Conservation (phyloP, 768 basidiomycete genomes). For the Russula dissimulans region DNA sequence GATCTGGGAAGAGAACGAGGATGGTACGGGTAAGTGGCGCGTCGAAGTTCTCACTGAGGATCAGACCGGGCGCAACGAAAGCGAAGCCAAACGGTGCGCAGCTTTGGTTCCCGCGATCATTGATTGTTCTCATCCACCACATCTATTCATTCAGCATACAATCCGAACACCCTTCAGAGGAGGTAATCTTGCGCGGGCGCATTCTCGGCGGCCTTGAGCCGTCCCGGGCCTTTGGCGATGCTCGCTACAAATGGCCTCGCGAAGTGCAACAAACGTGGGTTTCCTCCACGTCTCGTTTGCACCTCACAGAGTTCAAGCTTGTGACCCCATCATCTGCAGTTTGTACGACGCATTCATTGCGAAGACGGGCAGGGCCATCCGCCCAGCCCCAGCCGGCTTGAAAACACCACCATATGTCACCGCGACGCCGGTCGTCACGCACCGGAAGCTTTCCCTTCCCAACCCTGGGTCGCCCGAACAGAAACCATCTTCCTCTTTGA, state of each 20-base stretch:
- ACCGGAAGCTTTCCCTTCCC: conserved; percentile 56
- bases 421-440: conserved; percentile 72
- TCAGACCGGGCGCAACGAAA: conserved; percentile 87
- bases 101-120: neutral
- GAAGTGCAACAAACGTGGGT: conserved; percentile 63
- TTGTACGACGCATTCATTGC: conserved; percentile 58
- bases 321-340: conserved; percentile 24
- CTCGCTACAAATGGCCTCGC: conserved; percentile 80
- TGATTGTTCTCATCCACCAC: neutral
- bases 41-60: conserved; percentile 94
- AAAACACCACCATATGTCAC: conserved; percentile 93
- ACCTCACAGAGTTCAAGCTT: neutral
- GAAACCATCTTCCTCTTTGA: conserved; percentile 32
- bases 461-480: conserved; percentile 23
- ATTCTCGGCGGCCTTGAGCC: conserved; percentile 86
- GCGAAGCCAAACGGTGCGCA: conserved; percentile 69
- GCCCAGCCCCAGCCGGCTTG: conserved; percentile 50
- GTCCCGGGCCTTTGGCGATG: conserved; percentile 79
- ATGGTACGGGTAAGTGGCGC: conserved; percentile 71
- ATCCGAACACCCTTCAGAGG: conserved; percentile 67
- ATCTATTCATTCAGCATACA: conserved; percentile 44
- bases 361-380: conserved; percentile 50
- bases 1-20: conserved; percentile 62
- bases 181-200: conserved; percentile 72
- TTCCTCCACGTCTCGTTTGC: neutral